Evolutionary conservation across 1,139 yeast genomes (phyloP), one percentile per base, ranked within the genome.

Genomic region (Blastobotrys malaysiensis): DNA sequence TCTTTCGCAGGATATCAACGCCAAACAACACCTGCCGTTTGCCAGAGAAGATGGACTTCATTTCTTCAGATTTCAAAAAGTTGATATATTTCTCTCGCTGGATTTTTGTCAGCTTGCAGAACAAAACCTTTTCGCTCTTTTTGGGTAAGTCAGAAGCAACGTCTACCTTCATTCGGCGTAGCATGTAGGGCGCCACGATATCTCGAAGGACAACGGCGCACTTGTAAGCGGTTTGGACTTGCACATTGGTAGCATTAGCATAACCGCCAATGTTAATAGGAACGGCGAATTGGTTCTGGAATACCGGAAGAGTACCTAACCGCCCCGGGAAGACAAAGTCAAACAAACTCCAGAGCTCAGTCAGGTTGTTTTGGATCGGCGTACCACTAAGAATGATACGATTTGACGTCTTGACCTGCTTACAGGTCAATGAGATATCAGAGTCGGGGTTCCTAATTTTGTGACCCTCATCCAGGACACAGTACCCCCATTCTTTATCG

Each of bases 211-310:
- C 86, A 7, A 91, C 95, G 0, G 99, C 99, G 74, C 98, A 93
- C 68, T 90, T 90, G 67, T 88, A 91, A 1, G 98, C 97, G 0
- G 98, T 86, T 67, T 93, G 98, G 0, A 95, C 98, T 66, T 95
- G 98, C 3, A 93, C 82, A 68, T 93, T 93, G 1, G 95, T 84
- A 0, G 99, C 99, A 73, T 93, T 93, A 1, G 99, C 96, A 70
- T 95, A 93, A 0, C 99, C 99, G n/a, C 99, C 99, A 70, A 88
- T 80, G 65, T 90, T 91, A 45, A 93, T 95, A 0, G 99, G 99
- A 2, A 85, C 77, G 1, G 97, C 86, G 69, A 93, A 93, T 66
- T 93, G 97, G 54, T 81, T 86, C 67, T 91, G 96, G 65, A 93
- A 93, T 0, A 95, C 93, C 0, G 99, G 99, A 19, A 93, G 73